Percentiles rank a stretch among this genome's conserved stretches.
Conservation (phyloP, 768 basidiomycete species). For the Tulasnella sp. region DNA sequence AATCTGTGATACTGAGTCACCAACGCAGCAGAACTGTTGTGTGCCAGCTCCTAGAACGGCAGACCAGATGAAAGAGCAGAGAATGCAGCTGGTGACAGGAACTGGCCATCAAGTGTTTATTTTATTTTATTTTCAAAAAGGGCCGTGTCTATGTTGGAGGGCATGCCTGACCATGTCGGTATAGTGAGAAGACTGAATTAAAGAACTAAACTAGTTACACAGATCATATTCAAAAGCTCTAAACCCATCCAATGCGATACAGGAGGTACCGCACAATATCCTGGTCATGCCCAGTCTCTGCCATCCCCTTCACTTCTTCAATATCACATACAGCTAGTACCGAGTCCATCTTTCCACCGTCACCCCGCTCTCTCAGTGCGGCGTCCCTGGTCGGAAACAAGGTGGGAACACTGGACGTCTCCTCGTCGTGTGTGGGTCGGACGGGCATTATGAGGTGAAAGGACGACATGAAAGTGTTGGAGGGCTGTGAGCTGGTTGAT, state of each 20-base stretch:
- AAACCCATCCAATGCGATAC: slow-evolving; percentile 62
- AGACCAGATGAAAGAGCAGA: too few species aligned
- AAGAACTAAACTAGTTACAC: background rate
- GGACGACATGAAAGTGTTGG: background rate
- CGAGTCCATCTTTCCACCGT: slow-evolving; percentile 15
- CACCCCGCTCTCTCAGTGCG: background rate
- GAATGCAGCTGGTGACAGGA: too few species aligned
- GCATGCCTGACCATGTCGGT: too few species aligned
- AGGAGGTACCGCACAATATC: slow-evolving; percentile 52
- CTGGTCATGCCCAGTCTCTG: slow-evolving; percentile 53
- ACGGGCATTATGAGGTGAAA: slow-evolving; percentile 69
- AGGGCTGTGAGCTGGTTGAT: background rate
- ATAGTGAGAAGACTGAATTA: background rate
- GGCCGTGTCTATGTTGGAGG: too few species aligned
- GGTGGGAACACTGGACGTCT: slow-evolving; percentile 45
- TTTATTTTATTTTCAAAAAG: too few species aligned
- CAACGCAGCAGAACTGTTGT: too few species aligned
- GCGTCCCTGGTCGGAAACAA: slow-evolving; percentile 34
- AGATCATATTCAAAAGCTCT: slow-evolving; percentile 11
- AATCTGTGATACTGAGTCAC: too few species aligned
- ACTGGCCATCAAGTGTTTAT: too few species aligned
- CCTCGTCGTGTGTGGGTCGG: slow-evolving; percentile 40
- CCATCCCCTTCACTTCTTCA: slow-evolving; percentile 38
- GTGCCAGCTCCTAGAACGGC: too few species aligned
- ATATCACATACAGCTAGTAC: slow-evolving; percentile 38